phyloP scores from a whole-genome alignment of 495 filamentous ascomycete genomes.

The Aspergillus haitiensis region DNA sequence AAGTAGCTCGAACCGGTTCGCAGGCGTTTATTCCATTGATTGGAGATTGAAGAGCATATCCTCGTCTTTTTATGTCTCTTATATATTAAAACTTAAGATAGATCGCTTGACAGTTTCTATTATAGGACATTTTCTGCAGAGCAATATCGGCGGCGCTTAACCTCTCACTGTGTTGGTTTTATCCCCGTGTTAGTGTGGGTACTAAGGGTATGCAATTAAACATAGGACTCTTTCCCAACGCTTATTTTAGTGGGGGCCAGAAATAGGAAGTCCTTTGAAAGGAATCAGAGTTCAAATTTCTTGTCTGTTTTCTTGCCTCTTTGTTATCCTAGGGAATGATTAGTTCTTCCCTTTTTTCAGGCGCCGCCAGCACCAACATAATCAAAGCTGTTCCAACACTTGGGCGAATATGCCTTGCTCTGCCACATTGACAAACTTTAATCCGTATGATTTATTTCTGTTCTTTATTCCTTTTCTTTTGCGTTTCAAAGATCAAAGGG shows the following conservation, averaged over 20 bases:
- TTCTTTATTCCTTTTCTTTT: not conserved
- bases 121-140: slow-evolving; percentile 6
- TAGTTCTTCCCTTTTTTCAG: not conserved
- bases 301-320: not conserved
- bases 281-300: not conserved
- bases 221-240: not conserved
- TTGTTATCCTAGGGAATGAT: not conserved
- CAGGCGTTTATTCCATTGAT: too few relatives aligned
- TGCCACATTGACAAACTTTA: slow-evolving; percentile 1
- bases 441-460: not conserved
- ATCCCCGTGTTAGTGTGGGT: not conserved
- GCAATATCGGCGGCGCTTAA: slow-evolving; percentile 23
- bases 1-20: too few relatives aligned
- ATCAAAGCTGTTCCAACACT: not conserved
- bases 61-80: not conserved
- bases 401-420: slow-evolving; percentile 7
- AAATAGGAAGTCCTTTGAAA: not conserved
- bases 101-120: not conserved
- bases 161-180: slow-evolving; percentile 20
- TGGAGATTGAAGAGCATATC: not conserved
- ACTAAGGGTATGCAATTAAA: slow-evolving; percentile 7
- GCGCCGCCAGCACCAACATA: slow-evolving; percentile 6
- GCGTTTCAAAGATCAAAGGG: too few relatives aligned
- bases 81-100: not conserved
- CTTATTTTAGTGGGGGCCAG: not conserved